These are phyloP conservation scores for Meyerozyma guilliermondii DNA, from an alignment of 1,139 yeast genomes.

Conservation along the genomic window DNA sequence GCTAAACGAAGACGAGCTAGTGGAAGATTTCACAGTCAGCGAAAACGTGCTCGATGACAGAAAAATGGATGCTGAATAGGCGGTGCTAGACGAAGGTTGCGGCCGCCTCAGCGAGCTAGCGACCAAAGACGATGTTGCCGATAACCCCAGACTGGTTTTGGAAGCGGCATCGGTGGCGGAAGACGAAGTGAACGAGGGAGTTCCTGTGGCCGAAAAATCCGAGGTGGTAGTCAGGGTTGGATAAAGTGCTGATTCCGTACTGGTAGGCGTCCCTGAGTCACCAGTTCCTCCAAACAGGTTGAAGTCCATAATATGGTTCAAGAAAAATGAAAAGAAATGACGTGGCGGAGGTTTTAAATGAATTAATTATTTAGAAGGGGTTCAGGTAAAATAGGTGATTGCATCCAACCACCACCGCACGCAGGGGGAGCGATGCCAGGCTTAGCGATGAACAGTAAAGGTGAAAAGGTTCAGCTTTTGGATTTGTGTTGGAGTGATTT, in stretches of 20 bases:
- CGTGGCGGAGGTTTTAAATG: background rate
- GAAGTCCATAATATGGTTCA: background rate
- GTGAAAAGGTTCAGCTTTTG: too few species aligned
- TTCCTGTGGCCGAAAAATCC: background rate
- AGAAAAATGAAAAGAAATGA: background rate
- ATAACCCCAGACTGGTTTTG: background rate
- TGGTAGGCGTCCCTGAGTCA: background rate
- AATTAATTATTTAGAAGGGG: background rate
- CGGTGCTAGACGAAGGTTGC: too few species aligned
- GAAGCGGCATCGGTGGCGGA: background rate
- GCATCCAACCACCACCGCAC: background rate
- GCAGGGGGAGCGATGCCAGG: background rate
- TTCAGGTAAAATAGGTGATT: background rate
- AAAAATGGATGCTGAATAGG: too few species aligned
- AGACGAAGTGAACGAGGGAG: background rate
- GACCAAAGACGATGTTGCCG: conserved; percentile 1
- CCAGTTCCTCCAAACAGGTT: background rate
- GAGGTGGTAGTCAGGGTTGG: background rate
- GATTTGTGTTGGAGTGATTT: too few species aligned
- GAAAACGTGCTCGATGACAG: too few species aligned
- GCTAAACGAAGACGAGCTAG: too few species aligned
- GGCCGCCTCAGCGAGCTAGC: too few species aligned
- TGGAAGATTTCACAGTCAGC: too few species aligned
- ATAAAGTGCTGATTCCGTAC: background rate
- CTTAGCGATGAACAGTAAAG: too few species aligned